These are phyloP conservation scores for Ustilago sp. DNA, from an alignment of 1,284 basidiomycete genomes.

Conservation along the genomic window DNA sequence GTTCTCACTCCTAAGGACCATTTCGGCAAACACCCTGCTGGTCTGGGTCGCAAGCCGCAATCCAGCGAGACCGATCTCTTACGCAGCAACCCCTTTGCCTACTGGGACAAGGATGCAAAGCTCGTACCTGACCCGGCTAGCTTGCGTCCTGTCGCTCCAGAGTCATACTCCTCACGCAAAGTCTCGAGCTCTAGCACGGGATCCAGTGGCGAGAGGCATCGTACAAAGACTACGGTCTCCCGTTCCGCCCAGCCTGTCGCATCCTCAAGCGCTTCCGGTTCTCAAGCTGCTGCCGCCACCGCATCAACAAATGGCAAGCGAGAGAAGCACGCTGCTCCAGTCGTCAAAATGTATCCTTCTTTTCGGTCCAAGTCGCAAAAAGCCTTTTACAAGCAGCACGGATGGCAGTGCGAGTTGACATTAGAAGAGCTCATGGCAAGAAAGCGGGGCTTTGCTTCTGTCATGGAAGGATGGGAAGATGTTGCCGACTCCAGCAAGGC, in stretches of 20 bases:
- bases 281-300: slow-evolving; percentile 11
- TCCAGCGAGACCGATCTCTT: slow-evolving; percentile 59
- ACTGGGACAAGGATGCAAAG: slow-evolving; percentile 57
- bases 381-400: slow-evolving; percentile 37
- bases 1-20: slow-evolving; percentile 47
- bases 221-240: slow-evolving; percentile 46
- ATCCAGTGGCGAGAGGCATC: slow-evolving; percentile 26
- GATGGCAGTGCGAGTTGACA: slow-evolving; percentile 51
- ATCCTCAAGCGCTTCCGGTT: slow-evolving; percentile 16
- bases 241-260: slow-evolving; percentile 29
- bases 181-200: slow-evolving; percentile 21
- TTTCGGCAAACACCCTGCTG: slow-evolving; percentile 17
- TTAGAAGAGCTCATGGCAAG: slow-evolving; percentile 60
- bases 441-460: slow-evolving; percentile 27
- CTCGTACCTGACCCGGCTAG: slow-evolving; percentile 32
- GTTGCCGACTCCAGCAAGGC: slow-evolving; percentile 11
- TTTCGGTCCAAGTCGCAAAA: slow-evolving; percentile 28
- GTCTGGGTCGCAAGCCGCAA: slow-evolving; percentile 37
- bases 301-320: slow-evolving; percentile 22
- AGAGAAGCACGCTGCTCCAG: slow-evolving; percentile 61
- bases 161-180: slow-evolving; percentile 17
- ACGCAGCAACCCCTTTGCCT: slow-evolving; percentile 60
- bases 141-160: slow-evolving; percentile 19
- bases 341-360: slow-evolving; percentile 59
- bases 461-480: slow-evolving; percentile 36